These are phyloP conservation scores for apple (Malus domestica) DNA, from an alignment of 306 rosid species.

Conservation along the genomic window ASM211411v1 NC_041795.1:885501-886000, in stretches of 20 bases:
- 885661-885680: conserved; percentile 37
- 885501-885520: conserved; percentile 40
- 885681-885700: conserved; percentile 71
- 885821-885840: conserved; percentile 25
- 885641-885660: conserved; percentile 28
- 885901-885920: conserved; percentile 56
- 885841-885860: conserved; percentile 13
- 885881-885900: conserved; percentile 37
- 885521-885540: conserved; percentile 41
- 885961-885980: conserved; percentile 40
- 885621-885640: conserved; percentile 47
- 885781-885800: conserved; percentile 55
- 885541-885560: conserved; percentile 70
- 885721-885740: conserved; percentile 73
- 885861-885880: conserved; percentile 28
- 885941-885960: conserved; percentile 46
- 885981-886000: conserved; percentile 29
- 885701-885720: conserved; percentile 69
- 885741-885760: conserved; percentile 86
- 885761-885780: conserved; percentile 55
- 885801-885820: conserved; percentile 17
- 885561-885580: conserved; percentile 49
- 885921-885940: conserved; percentile 24
- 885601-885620: conserved; percentile 66
- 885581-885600: conserved; percentile 31